Conservation (phyloP, 2,329 filamentous ascomycete genomes). For the Orbilia javanica region DNA sequence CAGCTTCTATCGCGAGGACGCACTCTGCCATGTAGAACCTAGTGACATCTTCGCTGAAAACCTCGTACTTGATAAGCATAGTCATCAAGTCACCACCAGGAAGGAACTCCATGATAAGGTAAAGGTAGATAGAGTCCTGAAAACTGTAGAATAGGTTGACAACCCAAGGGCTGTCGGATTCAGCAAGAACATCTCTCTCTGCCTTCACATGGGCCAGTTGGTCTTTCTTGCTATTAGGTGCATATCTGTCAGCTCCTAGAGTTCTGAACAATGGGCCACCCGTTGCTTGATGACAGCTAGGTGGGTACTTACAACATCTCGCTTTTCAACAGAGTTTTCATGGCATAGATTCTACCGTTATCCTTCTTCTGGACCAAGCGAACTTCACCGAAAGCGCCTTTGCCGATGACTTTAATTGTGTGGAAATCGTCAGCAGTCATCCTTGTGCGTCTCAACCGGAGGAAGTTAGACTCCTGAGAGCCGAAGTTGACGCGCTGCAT, state of each 20-base stretch:
- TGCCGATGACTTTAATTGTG: slow-evolving; percentile 97
- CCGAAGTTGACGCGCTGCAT: slow-evolving; percentile 87
- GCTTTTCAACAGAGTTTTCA: slow-evolving; percentile 98
- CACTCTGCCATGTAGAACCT: slow-evolving; percentile 99
- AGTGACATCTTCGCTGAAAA: slow-evolving; percentile 98
- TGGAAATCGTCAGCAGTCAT: slow-evolving; percentile 94
- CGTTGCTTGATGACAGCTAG: not conserved
- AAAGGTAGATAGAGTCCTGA: slow-evolving; percentile 94
- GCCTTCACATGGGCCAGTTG: slow-evolving; percentile 97
- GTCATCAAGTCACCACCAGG: slow-evolving; percentile 99
- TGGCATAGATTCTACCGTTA: slow-evolving; percentile 95
- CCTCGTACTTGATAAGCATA: slow-evolving; percentile 99
- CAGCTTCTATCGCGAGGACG: slow-evolving; percentile 96
- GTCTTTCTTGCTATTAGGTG: slow-evolving; percentile 73
- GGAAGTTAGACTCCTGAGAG: slow-evolving; percentile 89
- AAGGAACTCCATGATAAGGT: slow-evolving; percentile 99
- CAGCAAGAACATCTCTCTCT: slow-evolving; percentile 95
- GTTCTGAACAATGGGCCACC: not conserved
- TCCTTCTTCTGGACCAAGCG: slow-evolving; percentile 96
- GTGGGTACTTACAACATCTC: slow-evolving; percentile 82
- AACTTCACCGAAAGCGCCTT: slow-evolving; percentile 98
- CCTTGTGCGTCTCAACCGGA: slow-evolving; percentile 92
- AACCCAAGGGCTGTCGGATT: slow-evolving; percentile 99
- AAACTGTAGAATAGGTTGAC: slow-evolving; percentile 99
- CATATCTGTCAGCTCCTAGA: not conserved